These are phyloP conservation scores for Lignosus rhinocerotis DNA, from an alignment of 1,284 basidiomycete species.

Conservation along the genomic window DNA sequence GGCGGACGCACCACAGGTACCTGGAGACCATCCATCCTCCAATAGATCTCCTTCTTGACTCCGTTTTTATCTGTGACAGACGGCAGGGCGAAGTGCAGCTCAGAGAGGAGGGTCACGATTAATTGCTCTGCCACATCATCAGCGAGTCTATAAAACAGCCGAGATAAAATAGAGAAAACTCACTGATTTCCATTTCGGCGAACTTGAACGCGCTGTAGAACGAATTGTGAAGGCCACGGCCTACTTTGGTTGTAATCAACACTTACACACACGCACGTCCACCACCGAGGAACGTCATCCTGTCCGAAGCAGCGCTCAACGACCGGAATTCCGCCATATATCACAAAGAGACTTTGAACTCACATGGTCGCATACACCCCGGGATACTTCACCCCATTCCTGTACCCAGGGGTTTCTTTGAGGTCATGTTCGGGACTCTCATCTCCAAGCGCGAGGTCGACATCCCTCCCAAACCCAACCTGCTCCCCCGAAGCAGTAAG, in stretches of 20 bases:
- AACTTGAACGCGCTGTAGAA: conserved; percentile 37
- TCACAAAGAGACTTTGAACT: conserved; percentile 9
- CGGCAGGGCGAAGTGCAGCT: conserved; percentile 38
- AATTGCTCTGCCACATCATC: conserved; percentile 23
- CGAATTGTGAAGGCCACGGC: neutral
- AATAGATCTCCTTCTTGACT: conserved; percentile 37
- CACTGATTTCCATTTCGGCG: conserved; percentile 37
- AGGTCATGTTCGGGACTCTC: neutral
- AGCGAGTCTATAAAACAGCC: neutral
- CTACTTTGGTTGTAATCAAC: neutral
- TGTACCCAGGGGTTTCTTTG: conserved; percentile 11
- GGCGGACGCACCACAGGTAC: conserved; percentile 40
- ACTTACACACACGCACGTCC: conserved; percentile 35
- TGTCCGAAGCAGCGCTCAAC: conserved; percentile 4
- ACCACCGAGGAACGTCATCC: conserved; percentile 37
- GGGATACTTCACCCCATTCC: conserved; percentile 28
- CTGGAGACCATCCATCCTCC: conserved; percentile 39
- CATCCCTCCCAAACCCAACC: conserved; percentile 12
- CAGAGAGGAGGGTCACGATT: conserved; percentile 24
- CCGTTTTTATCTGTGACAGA: conserved; percentile 32
- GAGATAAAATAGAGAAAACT: neutral
- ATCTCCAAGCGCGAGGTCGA: conserved; percentile 13
- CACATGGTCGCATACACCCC: conserved; percentile 39
- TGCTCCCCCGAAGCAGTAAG: conserved; percentile 28
- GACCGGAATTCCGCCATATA: too few relatives aligned